A percentile compares a stretch with the other conserved stretches of the same genome.
Conservation (phyloP, 306 rosid genomes). For the Citrullus colocynthis region DNA sequence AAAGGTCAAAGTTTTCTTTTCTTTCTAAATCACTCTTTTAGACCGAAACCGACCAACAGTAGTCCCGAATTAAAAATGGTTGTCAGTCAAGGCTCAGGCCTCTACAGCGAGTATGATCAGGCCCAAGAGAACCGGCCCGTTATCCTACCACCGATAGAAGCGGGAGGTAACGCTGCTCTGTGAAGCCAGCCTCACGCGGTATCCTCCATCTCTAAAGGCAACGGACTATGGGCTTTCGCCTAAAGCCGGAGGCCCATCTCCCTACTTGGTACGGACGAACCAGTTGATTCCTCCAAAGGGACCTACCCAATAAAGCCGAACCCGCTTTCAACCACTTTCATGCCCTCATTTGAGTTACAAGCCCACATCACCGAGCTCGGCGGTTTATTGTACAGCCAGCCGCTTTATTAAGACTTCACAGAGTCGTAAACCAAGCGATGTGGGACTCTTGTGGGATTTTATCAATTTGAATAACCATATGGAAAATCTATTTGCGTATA, state of each 20-base stretch:
- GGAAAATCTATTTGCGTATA: no score
- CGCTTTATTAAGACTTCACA: background rate
- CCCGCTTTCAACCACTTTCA: background rate
- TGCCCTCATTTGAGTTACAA: conserved; percentile 7
- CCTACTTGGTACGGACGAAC: background rate
- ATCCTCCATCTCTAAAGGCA: background rate
- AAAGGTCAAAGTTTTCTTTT: no score
- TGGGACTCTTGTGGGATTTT: background rate
- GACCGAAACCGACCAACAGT: no score
- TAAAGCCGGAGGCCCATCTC: background rate
- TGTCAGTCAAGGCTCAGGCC: background rate
- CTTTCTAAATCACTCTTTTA: no score
- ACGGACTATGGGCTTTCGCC: background rate
- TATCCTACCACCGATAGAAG: conserved; percentile 20
- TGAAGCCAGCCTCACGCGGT: conserved; percentile 23
- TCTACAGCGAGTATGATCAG: background rate
- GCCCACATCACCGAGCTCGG: background rate
- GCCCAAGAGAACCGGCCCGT: background rate
- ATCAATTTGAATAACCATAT: no score
- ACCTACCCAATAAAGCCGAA: background rate
- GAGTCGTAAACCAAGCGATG: background rate
- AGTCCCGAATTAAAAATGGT: background rate
- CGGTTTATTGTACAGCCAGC: no score
- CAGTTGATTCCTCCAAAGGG: accelerated
- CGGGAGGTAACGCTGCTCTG: conserved; percentile 23